phyloP scores from a whole-genome alignment of 2,329 filamentous ascomycete genomes.

The Cercospora zeae-maydis region DNA sequence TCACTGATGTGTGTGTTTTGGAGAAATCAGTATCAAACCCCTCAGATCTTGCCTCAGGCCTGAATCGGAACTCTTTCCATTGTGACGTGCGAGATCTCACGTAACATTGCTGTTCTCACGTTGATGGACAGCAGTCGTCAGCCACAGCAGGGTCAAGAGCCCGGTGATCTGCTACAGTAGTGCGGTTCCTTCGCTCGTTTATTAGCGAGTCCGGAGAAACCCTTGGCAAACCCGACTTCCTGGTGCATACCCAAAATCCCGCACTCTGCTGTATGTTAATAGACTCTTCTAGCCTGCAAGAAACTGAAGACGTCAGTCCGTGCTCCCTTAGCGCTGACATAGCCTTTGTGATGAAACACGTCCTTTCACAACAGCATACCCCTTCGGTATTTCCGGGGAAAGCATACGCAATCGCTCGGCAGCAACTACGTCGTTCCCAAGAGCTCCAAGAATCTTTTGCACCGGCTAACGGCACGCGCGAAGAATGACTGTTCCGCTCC shows the following conservation, averaged over 20 bases:
- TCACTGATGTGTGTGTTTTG: too few relatives aligned
- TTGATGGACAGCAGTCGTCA: not conserved
- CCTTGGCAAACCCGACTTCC: not conserved
- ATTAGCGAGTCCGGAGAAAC: not conserved
- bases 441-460: not conserved
- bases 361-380: not conserved
- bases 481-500: not conserved
- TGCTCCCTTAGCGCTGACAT: not conserved
- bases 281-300: not conserved
- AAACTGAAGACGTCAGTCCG: not conserved
- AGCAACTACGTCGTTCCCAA: not conserved
- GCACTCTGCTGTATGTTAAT: not conserved
- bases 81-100: too few relatives aligned
- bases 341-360: not conserved
- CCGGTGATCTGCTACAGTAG: not conserved
- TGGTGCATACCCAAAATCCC: not conserved
- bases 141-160: not conserved
- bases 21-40: too few relatives aligned
- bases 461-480: not conserved
- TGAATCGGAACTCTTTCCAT: too few relatives aligned
- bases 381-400: not conserved
- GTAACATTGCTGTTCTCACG: not conserved
- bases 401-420: not conserved
- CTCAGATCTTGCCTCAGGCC: too few relatives aligned
- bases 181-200: not conserved